Base-by-base conservation (phyloP, 176 grass and related monocot species). In the Avena sativa region DNA sequence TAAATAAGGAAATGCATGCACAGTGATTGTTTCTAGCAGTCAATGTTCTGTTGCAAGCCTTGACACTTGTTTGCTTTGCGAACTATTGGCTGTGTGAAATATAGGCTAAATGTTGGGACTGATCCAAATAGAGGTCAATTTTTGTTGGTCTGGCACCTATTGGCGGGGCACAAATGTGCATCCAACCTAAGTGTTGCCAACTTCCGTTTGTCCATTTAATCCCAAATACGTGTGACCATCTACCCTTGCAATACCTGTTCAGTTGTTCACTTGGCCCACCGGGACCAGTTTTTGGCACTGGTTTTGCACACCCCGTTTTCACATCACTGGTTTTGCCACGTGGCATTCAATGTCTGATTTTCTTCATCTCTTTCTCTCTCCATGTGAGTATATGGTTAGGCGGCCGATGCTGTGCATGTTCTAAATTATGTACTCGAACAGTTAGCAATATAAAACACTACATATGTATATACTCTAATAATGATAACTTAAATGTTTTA, bases 401-500 rank as follows among this genome's bases (percentile, higher is more conserved):
- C 25, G 7, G 1, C 50, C 9, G 50, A 34, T 0, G 15, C 13
- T 55, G 49, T 76, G 49, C 74, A 34, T 56, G 25, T 76, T 76
- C 49, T 76, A 34, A 55, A 30, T 26, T 63, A 25, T 66, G 12
- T 28, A 36, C 68, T 71, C 17, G 44, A 52, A 76, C 3, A 51
- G 73, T 21, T 76, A 76, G 73, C 14, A 76, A 10, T 36, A 65
- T 15, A 65, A 15, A 23, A 34, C 55, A 34, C 28, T 59, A 9
- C 28, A 28, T 1, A 62, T 62, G 15, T 67, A 16, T 66, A 28
- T 67, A 67, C 13, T 67, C 30, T 28, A 67, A 67, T 36, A 67
- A 77, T 85, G 76, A 73, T 61, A 76, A 66, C 25, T 34, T 66
- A 47, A n/a, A 57, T 49, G 34, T 74, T 79, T 76, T 61, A 75